Evolutionary conservation across 176 grass and related monocot genomes (phyloP).

Genomic region (Bothriochloa decipiens): DNA sequence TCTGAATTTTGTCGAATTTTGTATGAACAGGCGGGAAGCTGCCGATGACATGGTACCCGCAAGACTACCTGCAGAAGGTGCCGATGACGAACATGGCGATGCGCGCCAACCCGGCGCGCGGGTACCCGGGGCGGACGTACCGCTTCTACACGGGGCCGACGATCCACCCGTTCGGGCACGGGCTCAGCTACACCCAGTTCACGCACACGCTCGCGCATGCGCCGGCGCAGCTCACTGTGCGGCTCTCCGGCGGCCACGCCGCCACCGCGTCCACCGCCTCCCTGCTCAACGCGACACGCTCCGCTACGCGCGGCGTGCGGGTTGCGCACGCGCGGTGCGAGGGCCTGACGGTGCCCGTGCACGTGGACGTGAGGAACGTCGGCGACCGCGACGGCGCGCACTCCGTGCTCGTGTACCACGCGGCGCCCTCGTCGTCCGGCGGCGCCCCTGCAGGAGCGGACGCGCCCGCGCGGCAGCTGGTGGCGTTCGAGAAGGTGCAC

Average conservation of each 20-base stretch:
- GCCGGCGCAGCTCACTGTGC: conserved; percentile 57
- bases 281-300: conserved; percentile 32
- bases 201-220: conserved; percentile 56
- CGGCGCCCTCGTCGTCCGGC: background rate
- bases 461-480: conserved; percentile 53
- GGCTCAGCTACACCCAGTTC: conserved; percentile 79
- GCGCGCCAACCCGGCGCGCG: conserved; percentile 52
- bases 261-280: background rate
- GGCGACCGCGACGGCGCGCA: conserved; percentile 73
- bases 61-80: conserved; percentile 66
- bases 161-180: conserved; percentile 74
- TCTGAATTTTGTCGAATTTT: background rate
- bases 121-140: conserved; percentile 77
- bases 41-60: conserved; percentile 88
- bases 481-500: conserved; percentile 87
- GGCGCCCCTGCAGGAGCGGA: conserved; percentile 2
- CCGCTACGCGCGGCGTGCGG: conserved; percentile 40
- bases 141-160: conserved; percentile 85
- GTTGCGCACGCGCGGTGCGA: conserved; percentile 63
- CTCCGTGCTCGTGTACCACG: conserved; percentile 64
- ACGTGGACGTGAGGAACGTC: conserved; percentile 64
- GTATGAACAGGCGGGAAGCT: conserved; percentile 71
- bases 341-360: conserved; percentile 56
- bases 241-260: conserved; percentile 41
- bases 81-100: conserved; percentile 89